Percentiles rank a stretch among this genome's conserved stretches.
Conservation (phyloP, 129 eudicot genomes). For the Centaurea solstitialis region DNA sequence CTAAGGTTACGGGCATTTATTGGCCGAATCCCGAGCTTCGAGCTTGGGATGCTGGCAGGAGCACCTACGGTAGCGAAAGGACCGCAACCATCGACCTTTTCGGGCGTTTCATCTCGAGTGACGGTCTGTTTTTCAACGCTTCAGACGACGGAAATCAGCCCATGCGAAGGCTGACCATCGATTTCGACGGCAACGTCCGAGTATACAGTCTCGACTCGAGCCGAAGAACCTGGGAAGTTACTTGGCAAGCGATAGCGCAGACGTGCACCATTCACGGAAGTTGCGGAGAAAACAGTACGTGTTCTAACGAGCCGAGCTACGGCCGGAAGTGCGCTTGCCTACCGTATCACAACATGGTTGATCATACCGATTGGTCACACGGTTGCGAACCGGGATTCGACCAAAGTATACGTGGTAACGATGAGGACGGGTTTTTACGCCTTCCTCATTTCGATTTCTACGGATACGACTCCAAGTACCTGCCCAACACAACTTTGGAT, state of each 20-base stretch:
- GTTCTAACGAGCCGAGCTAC: conserved; percentile 25
- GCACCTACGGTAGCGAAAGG: conserved; percentile 37
- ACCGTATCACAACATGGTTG: conserved; percentile 39
- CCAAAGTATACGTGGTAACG: conserved; percentile 1
- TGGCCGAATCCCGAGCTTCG: conserved; percentile 52
- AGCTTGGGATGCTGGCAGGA: conserved; percentile 40
- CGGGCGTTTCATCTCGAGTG: conserved; percentile 46
- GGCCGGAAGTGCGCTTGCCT: conserved; percentile 46
- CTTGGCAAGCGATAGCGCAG: conserved; percentile 40
- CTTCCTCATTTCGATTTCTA: conserved; percentile 39
- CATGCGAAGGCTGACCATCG: conserved; percentile 48
- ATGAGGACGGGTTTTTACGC: conserved; percentile 15
- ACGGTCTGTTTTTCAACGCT: conserved; percentile 26
- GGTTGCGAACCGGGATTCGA: conserved; percentile 46
- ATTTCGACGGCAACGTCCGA: conserved; percentile 52
- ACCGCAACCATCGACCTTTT: conserved; percentile 36
- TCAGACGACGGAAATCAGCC: conserved; percentile 37
- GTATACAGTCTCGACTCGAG: conserved; percentile 36
- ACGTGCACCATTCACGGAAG: conserved; percentile 45
- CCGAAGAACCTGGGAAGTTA: conserved; percentile 22
- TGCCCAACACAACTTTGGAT: conserved; percentile 31
- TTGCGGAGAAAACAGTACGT: conserved; percentile 46
- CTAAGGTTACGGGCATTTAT: conserved; percentile 36
- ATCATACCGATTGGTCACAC: conserved; percentile 31
- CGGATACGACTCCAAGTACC: conserved; percentile 32